Evolutionary conservation across 2,329 filamentous ascomycete genomes (phyloP).

Genomic region (Apiospora kogelbergensis): DNA sequence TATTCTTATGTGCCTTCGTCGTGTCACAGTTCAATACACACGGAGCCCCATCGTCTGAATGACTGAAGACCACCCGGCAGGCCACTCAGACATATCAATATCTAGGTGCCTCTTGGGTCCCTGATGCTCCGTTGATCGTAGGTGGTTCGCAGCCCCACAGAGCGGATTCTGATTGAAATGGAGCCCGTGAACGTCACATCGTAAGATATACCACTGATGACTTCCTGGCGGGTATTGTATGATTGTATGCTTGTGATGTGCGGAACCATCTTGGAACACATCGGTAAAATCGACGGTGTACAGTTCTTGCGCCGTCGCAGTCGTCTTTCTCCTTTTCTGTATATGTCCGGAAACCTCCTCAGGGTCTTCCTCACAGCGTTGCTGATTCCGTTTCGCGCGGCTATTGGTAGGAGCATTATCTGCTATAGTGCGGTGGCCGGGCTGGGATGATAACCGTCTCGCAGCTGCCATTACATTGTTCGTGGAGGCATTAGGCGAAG

Average conservation of each 20-base stretch:
- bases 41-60: no score
- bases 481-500: not conserved
- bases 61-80: no score
- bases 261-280: not conserved
- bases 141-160: not conserved
- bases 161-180: not conserved
- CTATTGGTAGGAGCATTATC: not conserved
- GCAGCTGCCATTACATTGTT: not conserved
- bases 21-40: no score
- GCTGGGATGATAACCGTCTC: not conserved
- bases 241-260: not conserved
- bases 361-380: not conserved
- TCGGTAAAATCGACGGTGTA: not conserved
- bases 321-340: not conserved
- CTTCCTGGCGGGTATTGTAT: not conserved
- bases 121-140: not conserved
- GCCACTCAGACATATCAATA: no score
- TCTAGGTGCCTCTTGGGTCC: not conserved
- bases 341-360: not conserved
- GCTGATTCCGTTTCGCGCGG: not conserved
- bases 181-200: not conserved
- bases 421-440: not conserved
- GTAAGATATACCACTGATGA: not conserved
- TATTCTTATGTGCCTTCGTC: no score
- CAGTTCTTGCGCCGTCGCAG: not conserved